Evolutionary conservation across 345 rosid species (phyloP).

Genomic region (Pugionium dolabratum): DNA sequence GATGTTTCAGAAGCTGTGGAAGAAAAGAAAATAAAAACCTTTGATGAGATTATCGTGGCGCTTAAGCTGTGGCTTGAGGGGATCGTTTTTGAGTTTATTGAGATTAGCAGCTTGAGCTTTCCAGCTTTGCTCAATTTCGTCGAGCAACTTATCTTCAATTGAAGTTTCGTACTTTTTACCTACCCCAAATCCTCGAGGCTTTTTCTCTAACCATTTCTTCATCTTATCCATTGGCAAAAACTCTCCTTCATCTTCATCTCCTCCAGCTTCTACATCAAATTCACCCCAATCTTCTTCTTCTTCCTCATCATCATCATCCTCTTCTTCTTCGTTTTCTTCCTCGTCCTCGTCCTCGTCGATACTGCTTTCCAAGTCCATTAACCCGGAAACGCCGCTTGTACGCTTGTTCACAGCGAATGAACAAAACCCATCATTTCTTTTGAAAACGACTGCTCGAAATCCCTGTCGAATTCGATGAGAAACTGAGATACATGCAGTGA

Average conservation of each 20-base stretch:
- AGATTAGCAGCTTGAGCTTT: too few species aligned
- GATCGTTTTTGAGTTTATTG: too few species aligned
- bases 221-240: conserved; percentile 55
- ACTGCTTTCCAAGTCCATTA: conserved; percentile 27
- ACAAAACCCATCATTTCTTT: conserved; percentile 26
- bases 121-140: too few species aligned
- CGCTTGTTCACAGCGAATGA: conserved; percentile 35
- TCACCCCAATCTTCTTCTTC: too few species aligned
- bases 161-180: conserved; percentile 69
- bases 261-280: conserved; percentile 36
- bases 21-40: too few species aligned
- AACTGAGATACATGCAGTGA: conserved; percentile 14
- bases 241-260: conserved; percentile 48
- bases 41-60: too few species aligned
- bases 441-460: too few species aligned
- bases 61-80: too few species aligned
- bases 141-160: conserved; percentile 76
- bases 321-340: too few species aligned
- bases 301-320: too few species aligned
- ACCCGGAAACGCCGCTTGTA: conserved; percentile 3
- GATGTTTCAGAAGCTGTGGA: too few species aligned
- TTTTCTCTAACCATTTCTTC: conserved; percentile 71
- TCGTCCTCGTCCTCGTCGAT: background rate
- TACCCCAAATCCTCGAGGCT: conserved; percentile 71
- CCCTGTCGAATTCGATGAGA: conserved; percentile 31